Evolutionary conservation across 352 stramenopile species (phyloP), one percentile per base, ranked within the genome.

Genomic region (Globisporangium spiculum): DNA sequence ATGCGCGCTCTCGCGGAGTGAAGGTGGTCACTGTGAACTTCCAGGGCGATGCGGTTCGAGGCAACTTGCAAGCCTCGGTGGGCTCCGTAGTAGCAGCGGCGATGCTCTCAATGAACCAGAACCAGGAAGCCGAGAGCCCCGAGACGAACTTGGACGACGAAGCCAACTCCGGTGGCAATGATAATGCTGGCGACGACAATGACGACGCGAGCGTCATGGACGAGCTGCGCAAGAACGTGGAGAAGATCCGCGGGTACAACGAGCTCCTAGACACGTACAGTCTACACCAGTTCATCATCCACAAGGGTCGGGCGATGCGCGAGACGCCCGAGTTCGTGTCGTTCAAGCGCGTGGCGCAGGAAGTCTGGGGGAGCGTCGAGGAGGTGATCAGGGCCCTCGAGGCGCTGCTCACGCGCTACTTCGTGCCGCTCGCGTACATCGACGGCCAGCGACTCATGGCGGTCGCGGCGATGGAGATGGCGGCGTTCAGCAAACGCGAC

Each of bases 251-350:
- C 50, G 83, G 83, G 22, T 94, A 93, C 78, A 92, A 91, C 58
- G 83, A 92, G 52, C 79, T 93, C 18, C 66, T 93, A 48, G 87
- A 93, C 70, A 78, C 81, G 18, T 91, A 92, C 75, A 91, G 82
- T 27, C 71, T 97, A 20, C 88, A 97, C 56, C 86, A 96, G 60
- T 97, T 98, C 70, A 80, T 94, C 66, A 97, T 97, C 67, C 88
- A 93, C 67, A 91, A 96, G 61, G 92, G 91, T 2, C 72, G 77
- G 14, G 81, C 83, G 6, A 83, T 97, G 72, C 79, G 85, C 41
- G 81, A 94, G 22, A 94, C 89, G 27, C 86, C 90, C 57, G 91
- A 97, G 68, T 97, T 97, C 66, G 70, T 93, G 32, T 93, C 86
- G 24, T 96, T 97, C 71, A 73, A 83, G 38, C 76, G 88, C n/a